Evolutionary conservation across 2,329 filamentous ascomycete genomes (phyloP), one percentile per base, ranked within the genome.

Genomic region (Diaporthe humulicola): DNA sequence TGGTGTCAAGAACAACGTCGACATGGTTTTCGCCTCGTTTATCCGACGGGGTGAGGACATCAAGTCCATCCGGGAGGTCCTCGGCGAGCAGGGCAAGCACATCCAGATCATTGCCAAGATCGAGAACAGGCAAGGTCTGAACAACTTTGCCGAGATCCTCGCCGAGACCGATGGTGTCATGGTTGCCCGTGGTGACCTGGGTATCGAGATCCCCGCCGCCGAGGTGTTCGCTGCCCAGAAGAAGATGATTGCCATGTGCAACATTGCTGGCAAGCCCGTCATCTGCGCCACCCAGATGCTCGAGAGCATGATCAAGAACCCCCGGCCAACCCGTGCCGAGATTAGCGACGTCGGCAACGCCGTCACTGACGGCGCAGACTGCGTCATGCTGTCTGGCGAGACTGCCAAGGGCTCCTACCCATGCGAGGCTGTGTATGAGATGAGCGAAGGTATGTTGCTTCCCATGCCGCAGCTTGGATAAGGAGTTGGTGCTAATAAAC

Each of bases 181-280:
- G 97, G 97, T 99, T 80, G 97, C 97, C 82, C 96, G 97, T 92
- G 97, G 97, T 88, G 97, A 98, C 84, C 89, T 98, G 78, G 97
- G 97, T 89, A 99, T 99, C 81, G 97, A 99, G 88, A 99, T 99
- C 81, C 96, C 97, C 67, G 96, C 97, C 76, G 95, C 96, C 78
- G 97, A 99, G 90, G 97, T 99, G 79, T 99, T 99, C 87, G 95
- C 98, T 80, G 97, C 97, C 74, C 97, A 99, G 90, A 99, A 99
- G 94, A 99, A 99, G 95, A 96, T 99, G 91, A 99, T 99, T 86
- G 96, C 97, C 87, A 98, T 98, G 93, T 99, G 97, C 92, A 99
- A 99, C 90, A 93, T 98, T 83, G 96, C 95, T 80, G 97, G 97
- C 87, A 99, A 99, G 91, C 97, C 97, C 79, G 96, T 96, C 85